Evolutionary conservation across 345 rosid species (phyloP), one percentile per base, ranked within the genome.

Genomic region (Eucalyptus pauciflora): DNA sequence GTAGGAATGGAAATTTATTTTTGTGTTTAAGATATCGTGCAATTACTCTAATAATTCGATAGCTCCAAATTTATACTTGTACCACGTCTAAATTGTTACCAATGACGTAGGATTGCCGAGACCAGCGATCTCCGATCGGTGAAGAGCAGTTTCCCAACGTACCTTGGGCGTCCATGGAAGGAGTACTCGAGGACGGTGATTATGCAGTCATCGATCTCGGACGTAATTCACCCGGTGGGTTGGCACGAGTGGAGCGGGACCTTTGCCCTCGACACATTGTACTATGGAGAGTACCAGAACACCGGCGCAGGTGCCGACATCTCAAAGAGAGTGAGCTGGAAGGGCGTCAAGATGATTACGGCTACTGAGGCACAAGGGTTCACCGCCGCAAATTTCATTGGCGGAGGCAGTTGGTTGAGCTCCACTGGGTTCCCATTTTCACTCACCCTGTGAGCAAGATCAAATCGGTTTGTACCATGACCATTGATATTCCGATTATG

Each of bases 141-240:
- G 31, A 86, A 79, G 81, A 27, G 92, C 86, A 92, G 91, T 85
- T 96, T 96, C 88, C 97, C 98, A 4, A 95, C 99, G 7, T 97
- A 94, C 89, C 93, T 97, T 3, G 99, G 99, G 1, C 89, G 99
- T 12, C 99, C 99, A 10, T 97, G 99, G 99, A 97, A 97, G 91
- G 94, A 93, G 58, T 95, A 96, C 86, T 96, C 99, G 4, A 94
- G 98, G 90, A 97, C 99, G 5, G 97, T 97, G 17, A 86, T 97
- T 15, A 97, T 97, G 98, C 99, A 96, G 37, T 91, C 98, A 6
- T 8, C 85, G 15, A 96, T 97, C 11, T 94, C 92, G 33, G 94
- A 94, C 16, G 95, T 96, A 91, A 95, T 97, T 33, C 87, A 93
- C 60, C 91, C 97, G 0, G 96, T 87, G 3, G 99, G 99, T 2